Evolutionary conservation across 257 asterid genomes (phyloP).

Genomic region (Cynanchum wilfordii): DNA sequence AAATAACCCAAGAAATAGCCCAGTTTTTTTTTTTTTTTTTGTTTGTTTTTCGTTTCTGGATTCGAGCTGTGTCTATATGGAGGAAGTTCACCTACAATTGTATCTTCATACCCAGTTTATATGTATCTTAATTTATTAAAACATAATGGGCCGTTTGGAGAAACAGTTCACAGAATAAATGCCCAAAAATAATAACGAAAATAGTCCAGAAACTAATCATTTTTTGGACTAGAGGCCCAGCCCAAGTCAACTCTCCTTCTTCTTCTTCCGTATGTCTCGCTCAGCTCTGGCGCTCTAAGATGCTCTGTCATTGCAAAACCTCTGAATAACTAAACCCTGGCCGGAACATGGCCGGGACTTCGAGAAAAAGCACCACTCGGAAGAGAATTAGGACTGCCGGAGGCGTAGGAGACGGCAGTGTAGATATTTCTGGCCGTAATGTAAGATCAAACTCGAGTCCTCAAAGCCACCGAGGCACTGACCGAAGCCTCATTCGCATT

Average conservation of each 20-base stretch:
- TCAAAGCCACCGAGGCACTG: conserved; percentile 29
- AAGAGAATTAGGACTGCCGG: conserved; percentile 28
- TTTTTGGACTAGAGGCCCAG: neutral
- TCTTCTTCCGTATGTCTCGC: conserved; percentile 1
- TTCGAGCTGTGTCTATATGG: too few relatives aligned
- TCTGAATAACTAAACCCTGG: neutral
- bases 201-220: neutral
- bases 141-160: too few relatives aligned
- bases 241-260: conserved; percentile 11
- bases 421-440: conserved; percentile 22
- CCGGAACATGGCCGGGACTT: conserved; percentile 48
- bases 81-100: too few relatives aligned
- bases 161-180: too few relatives aligned
- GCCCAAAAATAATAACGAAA: neutral
- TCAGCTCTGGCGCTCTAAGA: neutral
- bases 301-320: neutral
- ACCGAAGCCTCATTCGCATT: conserved; percentile 35
- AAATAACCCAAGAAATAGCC: too few relatives aligned
- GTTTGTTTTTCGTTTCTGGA: too few relatives aligned
- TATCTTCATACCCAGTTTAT: too few relatives aligned
- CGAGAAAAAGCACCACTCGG: conserved; percentile 42
- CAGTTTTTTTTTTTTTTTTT: too few relatives aligned
- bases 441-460: conserved; percentile 20
- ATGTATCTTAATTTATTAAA: too few relatives aligned
- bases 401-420: conserved; percentile 13